Conservation (phyloP, 495 filamentous ascomycete species). For the Coniosporium apollinis region DNA sequence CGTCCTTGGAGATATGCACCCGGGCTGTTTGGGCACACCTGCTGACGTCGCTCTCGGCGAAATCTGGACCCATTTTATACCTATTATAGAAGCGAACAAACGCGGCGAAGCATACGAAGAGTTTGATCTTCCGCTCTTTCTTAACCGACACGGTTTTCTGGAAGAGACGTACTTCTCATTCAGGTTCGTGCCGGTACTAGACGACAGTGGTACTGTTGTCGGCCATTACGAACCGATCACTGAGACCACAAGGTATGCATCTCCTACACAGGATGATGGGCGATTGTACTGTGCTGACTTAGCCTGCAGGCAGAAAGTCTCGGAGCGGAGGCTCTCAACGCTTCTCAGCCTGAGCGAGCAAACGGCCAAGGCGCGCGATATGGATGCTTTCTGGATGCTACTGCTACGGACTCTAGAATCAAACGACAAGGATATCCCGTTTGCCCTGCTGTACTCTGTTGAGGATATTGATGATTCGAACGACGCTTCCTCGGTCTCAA, state of each 20-base stretch:
- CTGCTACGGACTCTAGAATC: conserved; percentile 10
- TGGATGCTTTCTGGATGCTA: conserved; percentile 16
- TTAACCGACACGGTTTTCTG: conserved; percentile 7
- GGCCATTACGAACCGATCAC: conserved; percentile 20
- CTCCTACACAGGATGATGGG: too few species aligned
- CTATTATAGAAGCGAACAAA: not conserved
- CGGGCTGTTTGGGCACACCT: conserved; percentile 3
- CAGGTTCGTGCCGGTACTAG: conserved; percentile 21
- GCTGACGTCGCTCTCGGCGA: not conserved
- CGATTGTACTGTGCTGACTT: too few species aligned
- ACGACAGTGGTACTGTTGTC: too few species aligned
- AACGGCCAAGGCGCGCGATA: conserved; percentile 9
- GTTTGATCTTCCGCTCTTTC: conserved; percentile 1
- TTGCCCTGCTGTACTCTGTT: conserved; percentile 18
- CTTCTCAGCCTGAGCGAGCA: conserved; percentile 1
- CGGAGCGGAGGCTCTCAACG: conserved; percentile 18
- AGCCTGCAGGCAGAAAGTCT: too few species aligned
- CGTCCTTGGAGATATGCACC: not conserved
- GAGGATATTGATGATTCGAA: not conserved
- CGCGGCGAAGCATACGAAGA: not conserved
- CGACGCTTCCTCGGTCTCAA: not conserved
- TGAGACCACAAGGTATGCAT: too few species aligned
- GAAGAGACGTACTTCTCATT: conserved; percentile 20
- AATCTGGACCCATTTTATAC: not conserved
- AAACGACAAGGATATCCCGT: conserved; percentile 17